Conservation (phyloP, 768 basidiomycete genomes). For the Hygrocybe punicea region DNA sequence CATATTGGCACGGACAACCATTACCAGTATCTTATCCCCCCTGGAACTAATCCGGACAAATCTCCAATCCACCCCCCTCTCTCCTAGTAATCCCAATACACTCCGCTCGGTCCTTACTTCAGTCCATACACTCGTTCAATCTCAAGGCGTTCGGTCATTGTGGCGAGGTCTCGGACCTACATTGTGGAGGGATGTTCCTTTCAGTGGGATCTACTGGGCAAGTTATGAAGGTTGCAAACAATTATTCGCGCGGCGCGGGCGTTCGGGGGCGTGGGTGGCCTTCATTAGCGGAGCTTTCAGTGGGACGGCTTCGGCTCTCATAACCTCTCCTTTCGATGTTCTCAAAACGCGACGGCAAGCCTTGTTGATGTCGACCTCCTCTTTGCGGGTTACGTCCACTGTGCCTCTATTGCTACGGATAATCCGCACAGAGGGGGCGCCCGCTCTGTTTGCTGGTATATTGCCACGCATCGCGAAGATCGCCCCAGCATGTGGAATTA, state of each 20-base stretch:
- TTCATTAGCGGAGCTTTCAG: constrained; percentile 90
- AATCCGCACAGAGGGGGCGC: constrained; percentile 70
- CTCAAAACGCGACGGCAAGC: constrained; percentile 93
- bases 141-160: constrained; percentile 64
- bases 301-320: constrained; percentile 78
- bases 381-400: constrained; percentile 45
- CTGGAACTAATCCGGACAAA: constrained; percentile 92
- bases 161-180: constrained; percentile 93
- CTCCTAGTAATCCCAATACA: constrained; percentile 68
- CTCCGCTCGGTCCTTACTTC: constrained; percentile 69
- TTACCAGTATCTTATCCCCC: constrained; percentile 79
- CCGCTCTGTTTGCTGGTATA: constrained; percentile 80
- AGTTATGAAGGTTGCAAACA: constrained; percentile 85
- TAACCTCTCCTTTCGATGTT: constrained; percentile 96
- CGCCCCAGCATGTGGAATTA: constrained; percentile 95
- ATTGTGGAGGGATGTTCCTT: constrained; percentile 96
- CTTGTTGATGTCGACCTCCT: constrained; percentile 59
- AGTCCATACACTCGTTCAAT: constrained; percentile 55
- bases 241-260: constrained; percentile 49
- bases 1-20: constrained; percentile 72
- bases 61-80: constrained; percentile 80
- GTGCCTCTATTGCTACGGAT: constrained; percentile 67
- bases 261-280: constrained; percentile 62
- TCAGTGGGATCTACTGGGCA: constrained; percentile 96
- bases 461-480: constrained; percentile 90